Percentiles rank a stretch among this genome's conserved stretches.
These are phyloP conservation scores for Penicillium subrubescens DNA, from an alignment of 495 filamentous ascomycete genomes.

Conservation along the genomic window DNA sequence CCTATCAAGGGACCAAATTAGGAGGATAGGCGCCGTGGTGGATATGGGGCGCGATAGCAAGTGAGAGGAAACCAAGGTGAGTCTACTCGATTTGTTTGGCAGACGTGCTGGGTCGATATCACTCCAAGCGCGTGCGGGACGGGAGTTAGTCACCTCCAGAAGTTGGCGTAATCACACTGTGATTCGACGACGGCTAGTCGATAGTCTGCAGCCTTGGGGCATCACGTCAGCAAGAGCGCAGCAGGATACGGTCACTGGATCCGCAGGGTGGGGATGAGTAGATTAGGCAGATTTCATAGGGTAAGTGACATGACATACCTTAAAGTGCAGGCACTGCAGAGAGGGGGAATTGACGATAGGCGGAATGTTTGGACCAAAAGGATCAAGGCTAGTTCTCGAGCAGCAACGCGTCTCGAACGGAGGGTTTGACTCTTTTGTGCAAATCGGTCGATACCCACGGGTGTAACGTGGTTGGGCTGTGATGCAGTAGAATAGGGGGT, in stretches of 20 bases:
- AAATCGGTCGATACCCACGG: slow-evolving; percentile 40
- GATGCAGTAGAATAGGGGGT: slow-evolving; percentile 47
- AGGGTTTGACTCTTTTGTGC: slow-evolving; percentile 43
- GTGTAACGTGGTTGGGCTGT: slow-evolving; percentile 56
- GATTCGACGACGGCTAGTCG: slow-evolving; percentile 47
- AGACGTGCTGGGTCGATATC: slow-evolving; percentile 31
- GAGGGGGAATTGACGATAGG: slow-evolving; percentile 1
- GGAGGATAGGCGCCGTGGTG: slow-evolving; percentile 1
- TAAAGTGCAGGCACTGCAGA: slow-evolving; percentile 19
- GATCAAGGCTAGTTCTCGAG: slow-evolving; percentile 11
- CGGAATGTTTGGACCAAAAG: background rate
- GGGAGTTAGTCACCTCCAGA: slow-evolving; percentile 31
- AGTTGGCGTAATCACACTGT: slow-evolving; percentile 30
- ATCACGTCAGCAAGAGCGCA: slow-evolving; percentile 51
- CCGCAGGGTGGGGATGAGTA: slow-evolving; percentile 27
- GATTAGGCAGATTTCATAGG: slow-evolving; percentile 8
- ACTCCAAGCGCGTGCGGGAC: slow-evolving; percentile 30
- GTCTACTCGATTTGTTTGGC: slow-evolving; percentile 28
- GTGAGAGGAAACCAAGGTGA: slow-evolving; percentile 13
- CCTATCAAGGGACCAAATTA: slow-evolving; percentile 15
- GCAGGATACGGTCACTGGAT: slow-evolving; percentile 49
- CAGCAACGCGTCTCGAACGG: slow-evolving; percentile 32
- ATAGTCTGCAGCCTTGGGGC: slow-evolving; percentile 41
- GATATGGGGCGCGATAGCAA: slow-evolving; percentile 10
- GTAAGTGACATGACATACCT: slow-evolving; percentile 41